phyloP scores from a whole-genome alignment of 2,329 filamentous ascomycete species.

The Aureobasidium namibiae region DNA sequence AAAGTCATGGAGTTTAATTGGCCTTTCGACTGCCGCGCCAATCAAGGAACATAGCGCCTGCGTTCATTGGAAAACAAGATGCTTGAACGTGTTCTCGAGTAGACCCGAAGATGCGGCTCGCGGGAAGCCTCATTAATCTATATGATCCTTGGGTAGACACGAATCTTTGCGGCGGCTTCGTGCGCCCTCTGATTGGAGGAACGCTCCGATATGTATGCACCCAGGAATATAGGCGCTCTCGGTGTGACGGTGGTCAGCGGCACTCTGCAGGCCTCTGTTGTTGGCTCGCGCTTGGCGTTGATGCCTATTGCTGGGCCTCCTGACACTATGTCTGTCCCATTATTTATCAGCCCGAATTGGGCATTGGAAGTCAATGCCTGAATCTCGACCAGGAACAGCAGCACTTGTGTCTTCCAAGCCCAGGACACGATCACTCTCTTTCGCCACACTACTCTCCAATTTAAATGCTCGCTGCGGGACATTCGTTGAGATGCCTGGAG shows the following conservation, averaged over 20 bases:
- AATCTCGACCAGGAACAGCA: not conserved
- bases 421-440: not conserved
- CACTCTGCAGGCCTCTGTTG: not conserved
- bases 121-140: not conserved
- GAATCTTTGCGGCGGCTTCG: not conserved
- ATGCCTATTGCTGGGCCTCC: not conserved
- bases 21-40: too few species aligned
- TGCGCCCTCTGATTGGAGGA: not conserved
- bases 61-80: not conserved
- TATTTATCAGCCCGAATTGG: not conserved
- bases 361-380: not conserved
- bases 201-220: not conserved
- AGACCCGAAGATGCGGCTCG: not conserved
- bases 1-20: too few species aligned
- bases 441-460: not conserved
- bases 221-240: not conserved
- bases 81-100: not conserved
- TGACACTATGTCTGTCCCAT: not conserved
- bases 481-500: not conserved
- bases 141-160: not conserved
- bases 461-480: not conserved
- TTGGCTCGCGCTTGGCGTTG: not conserved
- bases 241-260: not conserved
- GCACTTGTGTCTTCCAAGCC: too few species aligned
- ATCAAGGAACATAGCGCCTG: too few species aligned